These are phyloP conservation scores for Ambrosia trifida DNA, from an alignment of 129 eudicot species.

Conservation along the genomic window DNA sequence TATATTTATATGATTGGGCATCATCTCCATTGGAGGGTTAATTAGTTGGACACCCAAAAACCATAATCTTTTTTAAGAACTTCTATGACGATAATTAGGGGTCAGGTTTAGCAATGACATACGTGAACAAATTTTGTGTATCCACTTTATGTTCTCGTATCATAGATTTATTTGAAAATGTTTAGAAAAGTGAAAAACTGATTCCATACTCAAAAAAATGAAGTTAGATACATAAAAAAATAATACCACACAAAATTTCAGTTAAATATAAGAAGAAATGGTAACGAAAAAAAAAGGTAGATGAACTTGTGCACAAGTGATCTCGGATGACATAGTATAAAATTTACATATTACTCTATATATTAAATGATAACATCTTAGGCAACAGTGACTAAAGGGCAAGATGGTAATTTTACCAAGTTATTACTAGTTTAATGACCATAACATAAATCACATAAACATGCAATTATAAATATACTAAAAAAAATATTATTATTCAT, in stretches of 20 bases:
- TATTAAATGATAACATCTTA: too few species aligned
- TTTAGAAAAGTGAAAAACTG: too few species aligned
- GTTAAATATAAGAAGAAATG: neutral
- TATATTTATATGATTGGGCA: too few species aligned
- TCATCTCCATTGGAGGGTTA: neutral
- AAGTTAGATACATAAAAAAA: too few species aligned
- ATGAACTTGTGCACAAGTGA: neutral
- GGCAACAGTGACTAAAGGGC: too few species aligned
- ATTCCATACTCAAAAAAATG: too few species aligned
- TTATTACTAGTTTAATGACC: too few species aligned
- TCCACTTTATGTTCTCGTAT: too few species aligned
- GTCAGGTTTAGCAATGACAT: neutral
- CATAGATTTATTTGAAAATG: too few species aligned
- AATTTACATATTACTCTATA: neutral
- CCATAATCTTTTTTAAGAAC: neutral
- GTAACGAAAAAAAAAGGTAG: neutral
- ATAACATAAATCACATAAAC: neutral
- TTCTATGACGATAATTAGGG: neutral
- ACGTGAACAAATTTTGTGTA: too few species aligned
- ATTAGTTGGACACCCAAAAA: neutral
- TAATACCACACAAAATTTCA: too few species aligned
- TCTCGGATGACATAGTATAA: neutral
- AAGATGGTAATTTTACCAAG: too few species aligned
- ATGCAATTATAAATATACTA: neutral
- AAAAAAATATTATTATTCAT: neutral